A percentile compares a stretch with the other conserved stretches of the same genome.
phyloP scores from a whole-genome alignment of 2,329 filamentous ascomycete genomes.

The Pyrenophora graminea region DNA sequence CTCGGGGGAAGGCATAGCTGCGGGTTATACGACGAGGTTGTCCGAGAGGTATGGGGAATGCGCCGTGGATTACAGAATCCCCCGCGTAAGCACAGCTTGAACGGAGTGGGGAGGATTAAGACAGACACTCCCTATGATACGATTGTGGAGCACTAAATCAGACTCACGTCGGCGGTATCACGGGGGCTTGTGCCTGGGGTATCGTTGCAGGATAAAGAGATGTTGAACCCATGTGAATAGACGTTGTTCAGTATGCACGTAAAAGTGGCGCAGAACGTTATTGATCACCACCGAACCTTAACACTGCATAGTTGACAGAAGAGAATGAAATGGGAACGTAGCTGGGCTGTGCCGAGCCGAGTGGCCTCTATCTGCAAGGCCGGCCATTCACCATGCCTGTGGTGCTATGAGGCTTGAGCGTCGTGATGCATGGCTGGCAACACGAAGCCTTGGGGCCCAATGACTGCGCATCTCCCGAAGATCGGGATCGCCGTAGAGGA shows the following conservation, averaged over 20 bases:
- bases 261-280: slow-evolving; percentile 2
- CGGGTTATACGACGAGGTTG: not conserved
- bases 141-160: not conserved
- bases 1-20: slow-evolving; percentile 36
- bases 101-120: not conserved
- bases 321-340: no score
- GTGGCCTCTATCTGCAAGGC: slow-evolving; percentile 1
- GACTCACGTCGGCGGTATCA: slow-evolving; percentile 2
- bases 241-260: slow-evolving; percentile 11
- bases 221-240: slow-evolving; percentile 9
- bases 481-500: no score
- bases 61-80: slow-evolving; percentile 9
- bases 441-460: not conserved
- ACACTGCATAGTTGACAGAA: no score
- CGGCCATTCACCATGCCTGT: no score
- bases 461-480: no score
- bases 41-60: slow-evolving; percentile 13
- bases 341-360: no score
- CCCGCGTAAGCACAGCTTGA: slow-evolving; percentile 26
- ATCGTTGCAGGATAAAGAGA: slow-evolving; percentile 2
- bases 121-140: not conserved
- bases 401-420: not conserved
- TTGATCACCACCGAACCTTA: no score
- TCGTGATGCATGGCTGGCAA: not conserved
- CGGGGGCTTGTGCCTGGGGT: not conserved